These are phyloP conservation scores for Monosporascus sp. DNA, from an alignment of 2,329 filamentous ascomycete genomes.

Conservation along the genomic window DNA sequence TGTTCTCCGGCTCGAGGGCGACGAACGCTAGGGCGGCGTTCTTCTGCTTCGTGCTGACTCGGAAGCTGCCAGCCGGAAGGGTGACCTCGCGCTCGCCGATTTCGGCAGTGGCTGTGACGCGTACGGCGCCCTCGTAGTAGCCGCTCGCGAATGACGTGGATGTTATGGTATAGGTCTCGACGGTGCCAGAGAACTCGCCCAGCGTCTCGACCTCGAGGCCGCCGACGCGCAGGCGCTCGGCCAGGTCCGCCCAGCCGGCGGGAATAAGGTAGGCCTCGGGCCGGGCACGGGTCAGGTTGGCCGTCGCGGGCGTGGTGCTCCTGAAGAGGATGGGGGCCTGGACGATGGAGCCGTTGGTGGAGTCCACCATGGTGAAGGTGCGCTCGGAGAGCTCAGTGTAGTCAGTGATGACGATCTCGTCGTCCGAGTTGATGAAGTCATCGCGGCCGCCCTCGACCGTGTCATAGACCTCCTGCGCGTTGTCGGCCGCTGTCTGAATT, in stretches of 20 bases:
- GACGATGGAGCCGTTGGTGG: conserved; percentile 12
- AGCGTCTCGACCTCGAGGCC: conserved; percentile 18
- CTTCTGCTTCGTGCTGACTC: conserved; percentile 17
- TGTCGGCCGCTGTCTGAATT: conserved; percentile 18
- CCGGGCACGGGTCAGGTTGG: conserved; percentile 17
- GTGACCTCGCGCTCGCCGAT: conserved; percentile 7
- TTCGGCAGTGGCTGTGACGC: conserved; percentile 17
- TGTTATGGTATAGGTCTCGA: conserved; percentile 14
- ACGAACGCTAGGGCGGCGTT: conserved; percentile 22
- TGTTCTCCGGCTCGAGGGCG: conserved; percentile 21
- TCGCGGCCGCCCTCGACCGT: conserved; percentile 17
- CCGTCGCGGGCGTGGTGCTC: conserved; percentile 16
- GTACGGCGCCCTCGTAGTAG: conserved; percentile 21
- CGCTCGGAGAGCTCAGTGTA: conserved; percentile 12
- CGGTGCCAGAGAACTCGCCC: conserved; percentile 15
- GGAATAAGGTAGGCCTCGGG: conserved; percentile 22
- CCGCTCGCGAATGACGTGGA: conserved; percentile 9
- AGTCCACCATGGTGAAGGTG: conserved; percentile 18
- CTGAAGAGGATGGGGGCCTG: conserved; percentile 17
- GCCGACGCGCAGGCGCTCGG: conserved; percentile 12
- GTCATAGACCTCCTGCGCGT: conserved; percentile 14
- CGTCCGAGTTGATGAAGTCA: conserved; percentile 15
- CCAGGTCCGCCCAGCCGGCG: conserved; percentile 17
- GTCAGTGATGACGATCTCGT: conserved; percentile 22
- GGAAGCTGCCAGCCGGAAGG: conserved; percentile 18